A percentile compares a stretch with the other conserved stretches of the same genome.
phyloP scores from a whole-genome alignment of 164 flowering plant species.

The Vitis labrusca region DNA sequence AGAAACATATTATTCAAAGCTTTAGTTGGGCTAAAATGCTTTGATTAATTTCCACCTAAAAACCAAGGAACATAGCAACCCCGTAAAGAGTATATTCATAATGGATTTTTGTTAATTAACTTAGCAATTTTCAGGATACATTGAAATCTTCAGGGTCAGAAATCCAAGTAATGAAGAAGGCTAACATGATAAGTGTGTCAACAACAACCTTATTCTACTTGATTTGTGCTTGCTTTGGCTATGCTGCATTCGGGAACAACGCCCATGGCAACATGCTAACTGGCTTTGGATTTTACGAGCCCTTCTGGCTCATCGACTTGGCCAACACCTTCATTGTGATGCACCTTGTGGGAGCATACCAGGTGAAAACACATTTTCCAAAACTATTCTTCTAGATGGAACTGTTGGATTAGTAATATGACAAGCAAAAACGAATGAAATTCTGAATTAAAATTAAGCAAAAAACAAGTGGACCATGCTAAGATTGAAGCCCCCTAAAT shows the following conservation, averaged over 20 bases:
- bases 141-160: slow-evolving; percentile 44
- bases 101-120: neutral
- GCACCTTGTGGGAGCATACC: slow-evolving; percentile 70
- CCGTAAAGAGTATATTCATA: too few relatives aligned
- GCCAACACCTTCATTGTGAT: slow-evolving; percentile 59
- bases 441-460: too few relatives aligned
- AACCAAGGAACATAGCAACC: too few relatives aligned
- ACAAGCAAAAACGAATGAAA: too few relatives aligned
- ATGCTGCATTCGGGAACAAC: slow-evolving; percentile 66
- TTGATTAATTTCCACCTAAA: too few relatives aligned
- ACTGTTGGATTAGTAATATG: too few relatives aligned
- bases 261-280: slow-evolving; percentile 67
- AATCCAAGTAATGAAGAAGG: slow-evolving; percentile 65
- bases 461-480: too few relatives aligned
- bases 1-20: neutral
- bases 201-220: slow-evolving; percentile 48
- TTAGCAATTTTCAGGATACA: slow-evolving; percentile 36
- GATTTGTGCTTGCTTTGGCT: slow-evolving; percentile 64
- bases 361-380: slow-evolving; percentile 13
- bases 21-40: too few relatives aligned
- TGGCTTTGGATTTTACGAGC: slow-evolving; percentile 63
- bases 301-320: slow-evolving; percentile 60
- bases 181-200: slow-evolving; percentile 29
- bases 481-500: too few relatives aligned
- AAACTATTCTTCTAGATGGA: slow-evolving; percentile 1